These are phyloP conservation scores for Wickerhamomyces mucosus DNA, from an alignment of 805 yeast species.

Conservation along the genomic window DNA sequence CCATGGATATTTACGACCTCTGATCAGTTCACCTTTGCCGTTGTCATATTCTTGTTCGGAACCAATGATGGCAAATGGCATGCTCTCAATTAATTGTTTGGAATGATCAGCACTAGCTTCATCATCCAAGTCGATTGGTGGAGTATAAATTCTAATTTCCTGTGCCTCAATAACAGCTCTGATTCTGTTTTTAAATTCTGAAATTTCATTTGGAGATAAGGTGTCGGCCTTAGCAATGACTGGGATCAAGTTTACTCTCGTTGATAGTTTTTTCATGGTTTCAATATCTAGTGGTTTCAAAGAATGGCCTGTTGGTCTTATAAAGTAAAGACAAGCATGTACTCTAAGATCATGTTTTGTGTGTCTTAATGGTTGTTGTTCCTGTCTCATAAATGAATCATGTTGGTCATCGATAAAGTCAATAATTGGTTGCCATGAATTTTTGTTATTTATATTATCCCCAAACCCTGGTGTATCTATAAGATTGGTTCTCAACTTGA, in stretches of 20 bases:
- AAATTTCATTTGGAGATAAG: constrained; percentile 17
- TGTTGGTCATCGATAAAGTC: constrained; percentile 92
- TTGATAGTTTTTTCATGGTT: constrained; percentile 74
- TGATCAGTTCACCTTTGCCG: constrained; percentile 51
- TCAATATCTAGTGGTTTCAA: constrained; percentile 82
- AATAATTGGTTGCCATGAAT: constrained; percentile 78
- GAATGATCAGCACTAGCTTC: constrained; percentile 73
- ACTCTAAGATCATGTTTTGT: constrained; percentile 73
- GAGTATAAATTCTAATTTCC: constrained; percentile 75
- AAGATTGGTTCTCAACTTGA: constrained; percentile 65
- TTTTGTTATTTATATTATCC: constrained; percentile 76
- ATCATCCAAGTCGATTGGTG: constrained; percentile 70
- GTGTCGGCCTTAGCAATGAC: constrained; percentile 38
- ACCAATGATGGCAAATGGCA: constrained; percentile 84
- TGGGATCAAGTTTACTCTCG: constrained; percentile 81
- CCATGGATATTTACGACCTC: constrained; percentile 87
- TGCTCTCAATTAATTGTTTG: constrained; percentile 66
- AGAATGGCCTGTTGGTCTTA: constrained; percentile 86
- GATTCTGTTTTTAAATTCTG: constrained; percentile 38
- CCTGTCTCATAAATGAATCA: constrained; percentile 81
- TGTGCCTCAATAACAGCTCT: constrained; percentile 79
- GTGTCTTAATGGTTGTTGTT: constrained; percentile 76
- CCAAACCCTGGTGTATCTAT: constrained; percentile 95
- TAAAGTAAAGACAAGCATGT: constrained; percentile 83
- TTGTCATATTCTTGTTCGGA: constrained; percentile 63